These are phyloP conservation scores for Saccharomycopsis sp. DNA, from an alignment of 805 yeast genomes.

Conservation along the genomic window DNA sequence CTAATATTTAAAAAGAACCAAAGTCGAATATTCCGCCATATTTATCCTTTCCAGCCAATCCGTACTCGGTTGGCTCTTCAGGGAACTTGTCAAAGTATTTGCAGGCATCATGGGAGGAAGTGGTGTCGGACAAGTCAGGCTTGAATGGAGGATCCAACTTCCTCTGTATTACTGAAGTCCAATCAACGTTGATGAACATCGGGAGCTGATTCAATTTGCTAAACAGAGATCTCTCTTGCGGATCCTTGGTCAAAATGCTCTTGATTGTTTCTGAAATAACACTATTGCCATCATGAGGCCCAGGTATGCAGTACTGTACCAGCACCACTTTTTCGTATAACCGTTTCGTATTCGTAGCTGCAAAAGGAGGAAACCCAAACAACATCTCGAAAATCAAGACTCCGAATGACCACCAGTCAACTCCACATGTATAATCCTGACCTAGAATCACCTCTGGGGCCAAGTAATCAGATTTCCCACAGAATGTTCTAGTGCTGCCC, in stretches of 20 bases:
- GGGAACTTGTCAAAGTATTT: constrained; percentile 16
- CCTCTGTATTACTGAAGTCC: constrained; percentile 1
- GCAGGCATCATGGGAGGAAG: too few species aligned
- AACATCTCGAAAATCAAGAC: constrained; percentile 86
- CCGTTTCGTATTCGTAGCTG: constrained; percentile 35
- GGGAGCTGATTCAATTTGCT: background rate
- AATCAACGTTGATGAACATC: constrained; percentile 5
- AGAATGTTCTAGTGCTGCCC: constrained; percentile 53
- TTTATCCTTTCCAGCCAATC: background rate
- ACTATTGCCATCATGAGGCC: too few species aligned
- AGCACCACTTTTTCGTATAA: constrained; percentile 5
- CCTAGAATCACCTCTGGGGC: constrained; percentile 94
- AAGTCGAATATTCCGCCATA: background rate
- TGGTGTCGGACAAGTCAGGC: too few species aligned
- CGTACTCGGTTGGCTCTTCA: constrained; percentile 4
- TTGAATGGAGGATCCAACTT: constrained; percentile 9
- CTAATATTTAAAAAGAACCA: background rate
- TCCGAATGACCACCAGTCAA: constrained; percentile 99
- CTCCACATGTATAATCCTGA: constrained; percentile 59
- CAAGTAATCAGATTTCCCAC: constrained; percentile 94
- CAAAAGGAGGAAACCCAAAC: constrained; percentile 92
- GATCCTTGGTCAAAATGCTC: background rate
- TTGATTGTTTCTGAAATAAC: too few species aligned
- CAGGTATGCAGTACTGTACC: too few species aligned
- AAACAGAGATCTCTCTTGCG: background rate